A percentile compares a stretch with the other conserved stretches of the same genome.
phyloP scores from a whole-genome alignment of 176 grass and related monocot genomes.

The Rhynchospora pubera region DNA sequence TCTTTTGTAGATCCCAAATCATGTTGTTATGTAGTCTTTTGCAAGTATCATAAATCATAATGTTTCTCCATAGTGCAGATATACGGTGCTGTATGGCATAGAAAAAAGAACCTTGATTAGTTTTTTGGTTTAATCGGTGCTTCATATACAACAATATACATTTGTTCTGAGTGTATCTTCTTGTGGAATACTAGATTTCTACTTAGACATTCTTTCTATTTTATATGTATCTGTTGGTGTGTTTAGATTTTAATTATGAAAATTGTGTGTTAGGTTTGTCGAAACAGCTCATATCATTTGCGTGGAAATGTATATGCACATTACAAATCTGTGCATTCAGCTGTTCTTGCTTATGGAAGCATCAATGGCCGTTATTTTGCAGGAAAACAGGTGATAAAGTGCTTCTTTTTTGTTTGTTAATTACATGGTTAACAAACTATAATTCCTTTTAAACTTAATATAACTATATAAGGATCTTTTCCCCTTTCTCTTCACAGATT shows the following conservation, averaged over 20 bases:
- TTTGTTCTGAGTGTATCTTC: not conserved
- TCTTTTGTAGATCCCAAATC: not conserved
- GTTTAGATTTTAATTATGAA: constrained; percentile 14
- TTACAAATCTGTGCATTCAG: constrained; percentile 83
- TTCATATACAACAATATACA: not conserved
- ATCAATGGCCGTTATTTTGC: constrained; percentile 91
- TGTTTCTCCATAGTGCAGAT: not conserved
- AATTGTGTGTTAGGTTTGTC: constrained; percentile 68
- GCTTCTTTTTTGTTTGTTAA: not conserved
- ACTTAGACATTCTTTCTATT: not conserved
- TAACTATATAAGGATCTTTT: not conserved
- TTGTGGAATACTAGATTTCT: not conserved
- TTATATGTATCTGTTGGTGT: not conserved
- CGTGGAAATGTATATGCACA: constrained; percentile 92
- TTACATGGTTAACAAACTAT: not conserved
- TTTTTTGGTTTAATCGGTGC: not conserved
- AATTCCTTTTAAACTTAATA: not conserved
- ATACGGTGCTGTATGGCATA: not conserved
- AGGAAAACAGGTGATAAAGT: constrained; percentile 66
- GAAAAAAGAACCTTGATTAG: not conserved
- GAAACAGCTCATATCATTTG: constrained; percentile 91
- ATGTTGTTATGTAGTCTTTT: not conserved
- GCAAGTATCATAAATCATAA: not conserved
- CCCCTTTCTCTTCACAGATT: constrained; percentile 39
- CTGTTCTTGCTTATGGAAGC: constrained; percentile 79